phyloP scores from a whole-genome alignment of 1,284 basidiomycete species.

The Ceratobasidium sp. region DNA sequence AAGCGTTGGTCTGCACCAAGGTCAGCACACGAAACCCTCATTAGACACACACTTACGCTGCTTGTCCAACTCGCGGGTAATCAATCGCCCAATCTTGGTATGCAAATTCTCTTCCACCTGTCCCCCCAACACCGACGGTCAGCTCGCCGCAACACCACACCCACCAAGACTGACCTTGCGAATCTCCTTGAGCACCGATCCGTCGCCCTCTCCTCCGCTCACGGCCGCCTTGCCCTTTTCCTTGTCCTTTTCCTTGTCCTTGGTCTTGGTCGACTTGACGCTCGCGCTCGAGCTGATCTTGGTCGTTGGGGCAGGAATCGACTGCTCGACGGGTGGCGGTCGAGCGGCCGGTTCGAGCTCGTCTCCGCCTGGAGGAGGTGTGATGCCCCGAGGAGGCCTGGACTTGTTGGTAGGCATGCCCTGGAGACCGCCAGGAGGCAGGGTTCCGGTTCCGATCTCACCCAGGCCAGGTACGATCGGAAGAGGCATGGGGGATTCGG shows the following conservation, averaged over 20 bases:
- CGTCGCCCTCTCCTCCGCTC: slow-evolving; percentile 46
- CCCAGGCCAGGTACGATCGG: slow-evolving; percentile 45
- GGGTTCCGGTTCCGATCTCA: slow-evolving; percentile 21
- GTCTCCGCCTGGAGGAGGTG: slow-evolving; percentile 15
- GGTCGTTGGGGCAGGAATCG: slow-evolving; percentile 54
- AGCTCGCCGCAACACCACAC: background rate
- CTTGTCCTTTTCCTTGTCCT: slow-evolving; percentile 53
- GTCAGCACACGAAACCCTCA: slow-evolving; percentile 22
- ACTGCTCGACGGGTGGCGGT: slow-evolving; percentile 57
- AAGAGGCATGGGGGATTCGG: slow-evolving; percentile 42
- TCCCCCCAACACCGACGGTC: slow-evolving; percentile 26
- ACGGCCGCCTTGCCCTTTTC: slow-evolving; percentile 45
- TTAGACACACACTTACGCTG: slow-evolving; percentile 62
- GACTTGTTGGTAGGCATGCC: no score
- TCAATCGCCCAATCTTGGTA: slow-evolving; percentile 70
- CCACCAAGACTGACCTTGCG: slow-evolving; percentile 47
- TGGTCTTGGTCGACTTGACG: slow-evolving; percentile 58
- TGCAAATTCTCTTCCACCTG: slow-evolving; percentile 81
- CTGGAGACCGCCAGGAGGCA: background rate
- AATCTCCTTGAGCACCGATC: slow-evolving; percentile 71
- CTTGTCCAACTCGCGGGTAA: slow-evolving; percentile 84
- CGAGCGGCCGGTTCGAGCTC: slow-evolving; percentile 16
- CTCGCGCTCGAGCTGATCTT: slow-evolving; percentile 60
- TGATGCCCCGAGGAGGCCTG: background rate
- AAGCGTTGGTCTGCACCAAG: slow-evolving; percentile 69